phyloP scores from a whole-genome alignment of 768 basidiomycete species.

The Kwoniella heveanensis region DNA sequence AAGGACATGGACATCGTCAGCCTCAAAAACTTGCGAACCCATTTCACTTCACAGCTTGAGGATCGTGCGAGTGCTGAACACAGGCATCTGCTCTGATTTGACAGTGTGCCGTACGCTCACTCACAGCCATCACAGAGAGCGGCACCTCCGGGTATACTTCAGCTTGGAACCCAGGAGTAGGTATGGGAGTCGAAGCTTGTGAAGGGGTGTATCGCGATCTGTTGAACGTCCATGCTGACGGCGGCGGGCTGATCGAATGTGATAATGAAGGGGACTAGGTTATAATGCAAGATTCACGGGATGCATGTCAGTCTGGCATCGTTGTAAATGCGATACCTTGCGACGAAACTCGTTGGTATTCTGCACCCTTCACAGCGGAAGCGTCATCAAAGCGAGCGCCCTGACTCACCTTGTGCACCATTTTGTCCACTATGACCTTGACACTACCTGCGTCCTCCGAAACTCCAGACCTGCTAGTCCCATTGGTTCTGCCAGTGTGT shows the following conservation, averaged over 20 bases:
- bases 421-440: background rate
- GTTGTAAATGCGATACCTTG: no score
- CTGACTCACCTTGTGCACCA: constrained; percentile 6
- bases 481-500: background rate
- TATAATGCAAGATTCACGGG: no score
- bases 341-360: no score
- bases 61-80: no score
- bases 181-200: constrained; percentile 2
- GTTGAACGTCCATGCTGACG: constrained; percentile 10
- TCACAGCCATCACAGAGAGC: constrained; percentile 17
- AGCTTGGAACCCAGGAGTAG: constrained; percentile 5
- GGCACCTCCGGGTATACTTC: constrained; percentile 10
- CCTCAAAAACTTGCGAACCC: no score
- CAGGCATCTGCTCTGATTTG: no score
- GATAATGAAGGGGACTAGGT: background rate
- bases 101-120: no score
- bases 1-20: no score
- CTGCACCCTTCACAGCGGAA: no score
- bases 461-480: background rate
- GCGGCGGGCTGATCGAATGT: background rate
- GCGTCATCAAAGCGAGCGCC: no score
- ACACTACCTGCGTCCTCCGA: constrained; percentile 1
- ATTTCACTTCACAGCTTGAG: no score
- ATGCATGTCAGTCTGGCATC: no score
- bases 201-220: constrained; percentile 7